Evolutionary conservation across 352 stramenopile species (phyloP).

Genomic region (Peronospora farinosa): DNA sequence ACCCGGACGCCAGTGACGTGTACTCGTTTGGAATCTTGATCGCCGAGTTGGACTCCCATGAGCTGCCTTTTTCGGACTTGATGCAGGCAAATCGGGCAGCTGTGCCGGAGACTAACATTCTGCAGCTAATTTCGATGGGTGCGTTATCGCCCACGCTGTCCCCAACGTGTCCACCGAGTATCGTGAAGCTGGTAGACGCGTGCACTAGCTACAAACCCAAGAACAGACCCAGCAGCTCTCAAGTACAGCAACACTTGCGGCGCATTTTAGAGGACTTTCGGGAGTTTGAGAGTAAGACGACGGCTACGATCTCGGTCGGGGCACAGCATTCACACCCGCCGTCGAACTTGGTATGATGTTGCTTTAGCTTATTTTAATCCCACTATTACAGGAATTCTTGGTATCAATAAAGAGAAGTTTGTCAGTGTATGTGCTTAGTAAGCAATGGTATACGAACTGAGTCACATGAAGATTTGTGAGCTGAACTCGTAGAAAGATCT

Average conservation of each 20-base stretch:
- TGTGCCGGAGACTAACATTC: slow-evolving; percentile 51
- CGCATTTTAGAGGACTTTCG: slow-evolving; percentile 33
- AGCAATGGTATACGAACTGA: no score
- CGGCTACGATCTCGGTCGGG: slow-evolving; percentile 19
- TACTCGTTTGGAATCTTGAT: slow-evolving; percentile 69
- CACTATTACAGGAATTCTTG: not conserved
- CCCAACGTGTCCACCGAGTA: slow-evolving; percentile 34
- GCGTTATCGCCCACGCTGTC: slow-evolving; percentile 54
- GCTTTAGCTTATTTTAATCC: not conserved
- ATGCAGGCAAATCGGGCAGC: slow-evolving; percentile 51
- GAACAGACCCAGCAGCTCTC: slow-evolving; percentile 31
- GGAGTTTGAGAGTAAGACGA: slow-evolving; percentile 20
- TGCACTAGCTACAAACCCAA: slow-evolving; percentile 38
- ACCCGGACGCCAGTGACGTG: slow-evolving; percentile 51
- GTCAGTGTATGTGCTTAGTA: no score
- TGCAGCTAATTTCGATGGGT: slow-evolving; percentile 62
- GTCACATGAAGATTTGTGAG: no score
- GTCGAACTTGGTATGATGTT: slow-evolving; percentile 28
- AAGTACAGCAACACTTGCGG: slow-evolving; percentile 30
- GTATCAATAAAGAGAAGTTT: no score
- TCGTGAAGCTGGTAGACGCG: slow-evolving; percentile 40
- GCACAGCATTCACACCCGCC: slow-evolving; percentile 17
- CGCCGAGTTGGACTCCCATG: slow-evolving; percentile 62
- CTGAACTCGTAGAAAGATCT: no score
- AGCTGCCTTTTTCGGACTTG: slow-evolving; percentile 64